Evolutionary conservation across 345 rosid species (phyloP).

Genomic region (Gossypium bickii): DNA sequence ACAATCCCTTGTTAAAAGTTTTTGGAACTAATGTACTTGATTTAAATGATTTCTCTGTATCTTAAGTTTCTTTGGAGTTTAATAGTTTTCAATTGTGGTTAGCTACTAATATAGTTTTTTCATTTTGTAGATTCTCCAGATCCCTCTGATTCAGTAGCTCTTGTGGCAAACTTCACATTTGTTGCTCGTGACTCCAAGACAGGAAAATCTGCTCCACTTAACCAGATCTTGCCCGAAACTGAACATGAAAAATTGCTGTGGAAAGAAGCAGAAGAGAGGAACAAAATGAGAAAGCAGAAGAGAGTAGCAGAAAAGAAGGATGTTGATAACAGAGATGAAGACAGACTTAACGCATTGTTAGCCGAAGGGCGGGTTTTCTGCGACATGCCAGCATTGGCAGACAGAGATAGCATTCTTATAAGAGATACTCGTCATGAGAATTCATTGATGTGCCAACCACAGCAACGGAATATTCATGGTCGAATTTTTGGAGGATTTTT

Average conservation of each 20-base stretch:
- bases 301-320: slow-evolving; percentile 35
- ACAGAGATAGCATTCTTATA: slow-evolving; percentile 82
- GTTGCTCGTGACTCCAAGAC: slow-evolving; percentile 81
- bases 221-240: slow-evolving; percentile 61
- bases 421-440: slow-evolving; percentile 58
- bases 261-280: slow-evolving; percentile 82
- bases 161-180: slow-evolving; percentile 76
- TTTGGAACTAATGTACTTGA: background rate
- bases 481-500: slow-evolving; percentile 85
- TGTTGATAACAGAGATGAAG: slow-evolving; percentile 29
- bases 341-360: slow-evolving; percentile 52
- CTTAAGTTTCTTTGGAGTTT: background rate
- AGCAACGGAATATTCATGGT: slow-evolving; percentile 81
- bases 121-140: slow-evolving; percentile 34
- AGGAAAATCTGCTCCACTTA: slow-evolving; percentile 72
- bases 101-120: background rate
- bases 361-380: slow-evolving; percentile 78
- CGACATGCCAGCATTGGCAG: slow-evolving; percentile 93
- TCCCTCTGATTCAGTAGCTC: slow-evolving; percentile 50
- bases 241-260: slow-evolving; percentile 60
- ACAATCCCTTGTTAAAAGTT: background rate
- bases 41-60: background rate
- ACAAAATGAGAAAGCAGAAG: slow-evolving; percentile 55
- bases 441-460: slow-evolving; percentile 82
- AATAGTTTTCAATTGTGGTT: background rate